phyloP scores from a whole-genome alignment of 371 early-diverging fungal genomes.

The Mucor racemosus region DNA sequence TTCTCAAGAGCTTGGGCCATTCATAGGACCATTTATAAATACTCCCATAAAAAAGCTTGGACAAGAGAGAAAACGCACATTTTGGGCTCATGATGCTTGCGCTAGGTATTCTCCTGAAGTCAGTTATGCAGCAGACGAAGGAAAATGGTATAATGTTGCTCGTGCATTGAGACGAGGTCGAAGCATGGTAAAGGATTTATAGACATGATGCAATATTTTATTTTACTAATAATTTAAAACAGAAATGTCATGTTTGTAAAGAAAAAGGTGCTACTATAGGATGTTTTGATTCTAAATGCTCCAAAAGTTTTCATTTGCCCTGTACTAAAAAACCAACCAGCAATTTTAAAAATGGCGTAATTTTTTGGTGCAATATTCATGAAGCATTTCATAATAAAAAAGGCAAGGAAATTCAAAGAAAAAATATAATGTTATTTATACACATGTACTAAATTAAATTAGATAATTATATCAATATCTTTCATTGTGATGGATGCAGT shows the following conservation, averaged over 20 bases:
- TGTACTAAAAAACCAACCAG: constrained; percentile 78
- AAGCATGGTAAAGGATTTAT: constrained; percentile 56
- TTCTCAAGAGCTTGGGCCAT: constrained; percentile 55
- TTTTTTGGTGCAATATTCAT: constrained; percentile 88
- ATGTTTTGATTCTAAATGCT: constrained; percentile 86
- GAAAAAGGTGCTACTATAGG: constrained; percentile 90
- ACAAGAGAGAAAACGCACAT: constrained; percentile 57
- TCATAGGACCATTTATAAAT: constrained; percentile 64
- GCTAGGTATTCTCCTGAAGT: constrained; percentile 89
- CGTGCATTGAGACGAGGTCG: constrained; percentile 78
- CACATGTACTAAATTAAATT: background rate
- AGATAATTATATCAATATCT: constrained; percentile 74
- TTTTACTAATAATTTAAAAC: background rate
- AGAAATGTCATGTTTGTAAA: constrained; percentile 77
- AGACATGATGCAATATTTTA: background rate
- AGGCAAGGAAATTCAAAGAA: constrained; percentile 34
- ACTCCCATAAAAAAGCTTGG: constrained; percentile 51
- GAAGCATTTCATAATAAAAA: constrained; percentile 60
- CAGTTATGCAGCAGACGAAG: constrained; percentile 60
- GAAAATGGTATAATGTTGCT: constrained; percentile 87
- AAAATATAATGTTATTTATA: too few species aligned
- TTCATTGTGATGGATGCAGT: constrained; percentile 73
- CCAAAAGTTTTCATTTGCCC: constrained; percentile 81
- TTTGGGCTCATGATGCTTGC: constrained; percentile 90
- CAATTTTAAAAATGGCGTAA: constrained; percentile 77